Evolutionary conservation across 23 red algal genomes (phyloP).

Genomic region (Cyanidioschyzon merolae): DNA sequence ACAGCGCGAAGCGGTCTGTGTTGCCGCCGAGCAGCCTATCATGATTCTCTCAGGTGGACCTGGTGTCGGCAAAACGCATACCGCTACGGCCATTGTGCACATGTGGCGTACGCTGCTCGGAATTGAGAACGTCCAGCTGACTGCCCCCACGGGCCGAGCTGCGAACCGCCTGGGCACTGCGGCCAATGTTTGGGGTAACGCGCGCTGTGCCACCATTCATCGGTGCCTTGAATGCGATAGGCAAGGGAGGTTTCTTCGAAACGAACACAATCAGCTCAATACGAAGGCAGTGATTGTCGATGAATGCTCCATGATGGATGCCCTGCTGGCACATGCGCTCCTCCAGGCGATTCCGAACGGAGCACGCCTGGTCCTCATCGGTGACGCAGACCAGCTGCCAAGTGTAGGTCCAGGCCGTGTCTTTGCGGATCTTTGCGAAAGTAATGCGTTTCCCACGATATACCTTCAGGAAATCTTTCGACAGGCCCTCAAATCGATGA

Average conservation of each 20-base stretch:
- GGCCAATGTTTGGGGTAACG: not conserved
- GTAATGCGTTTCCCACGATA: not conserved
- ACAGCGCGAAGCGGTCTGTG: not conserved
- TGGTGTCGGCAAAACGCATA: conserved; percentile 24
- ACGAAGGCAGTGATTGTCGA: conserved; percentile 11
- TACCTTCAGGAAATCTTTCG: not conserved
- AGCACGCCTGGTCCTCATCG: conserved; percentile 22
- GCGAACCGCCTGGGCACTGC: conserved; percentile 8
- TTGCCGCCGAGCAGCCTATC: not conserved
- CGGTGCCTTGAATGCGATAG: conserved; percentile 10
- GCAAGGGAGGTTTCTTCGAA: not conserved
- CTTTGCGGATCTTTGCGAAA: conserved; percentile 11
- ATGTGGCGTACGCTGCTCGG: conserved; percentile 19
- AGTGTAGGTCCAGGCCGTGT: conserved; percentile 31
- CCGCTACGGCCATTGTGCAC: conserved; percentile 18
- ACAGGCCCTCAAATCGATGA: not conserved
- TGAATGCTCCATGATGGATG: conserved; percentile 27
- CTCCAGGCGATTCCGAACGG: not conserved
- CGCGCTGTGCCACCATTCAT: conserved; percentile 2
- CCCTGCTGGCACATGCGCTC: not conserved
- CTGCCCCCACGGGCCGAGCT: conserved; percentile 25
- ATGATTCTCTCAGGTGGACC: conserved; percentile 25
- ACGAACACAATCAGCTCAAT: conserved; percentile 10
- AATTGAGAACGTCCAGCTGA: not conserved
- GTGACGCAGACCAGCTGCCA: conserved; percentile 26